These are phyloP conservation scores for Botrytis hyacinthi DNA, from an alignment of 2,329 filamentous ascomycete genomes.

Conservation along the genomic window DNA sequence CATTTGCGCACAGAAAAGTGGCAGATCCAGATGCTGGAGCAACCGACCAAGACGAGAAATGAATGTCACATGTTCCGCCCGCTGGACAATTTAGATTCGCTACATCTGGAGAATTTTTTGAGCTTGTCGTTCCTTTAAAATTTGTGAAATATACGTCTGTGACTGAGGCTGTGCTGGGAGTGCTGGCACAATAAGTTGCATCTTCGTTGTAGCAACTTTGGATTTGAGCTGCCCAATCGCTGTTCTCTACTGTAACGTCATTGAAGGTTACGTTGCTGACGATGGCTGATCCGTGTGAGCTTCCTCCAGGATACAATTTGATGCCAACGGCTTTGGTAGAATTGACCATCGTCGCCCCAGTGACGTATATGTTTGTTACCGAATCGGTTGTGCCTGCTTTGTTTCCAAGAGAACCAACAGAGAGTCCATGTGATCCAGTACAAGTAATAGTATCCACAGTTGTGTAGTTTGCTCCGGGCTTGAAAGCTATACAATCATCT, in stretches of 20 bases:
- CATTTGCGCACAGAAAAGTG: conserved; percentile 40
- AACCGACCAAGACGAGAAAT: conserved; percentile 40
- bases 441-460: conserved; percentile 45
- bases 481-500: conserved; percentile 58
- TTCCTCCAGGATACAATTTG: conserved; percentile 45
- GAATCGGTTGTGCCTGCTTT: conserved; percentile 38
- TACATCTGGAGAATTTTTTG: conserved; percentile 40
- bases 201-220: conserved; percentile 45
- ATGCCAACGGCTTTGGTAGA: conserved; percentile 48
- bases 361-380: conserved; percentile 46
- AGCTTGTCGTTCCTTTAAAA: conserved; percentile 43
- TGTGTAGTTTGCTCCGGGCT: conserved; percentile 50
- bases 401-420: conserved; percentile 47
- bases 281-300: conserved; percentile 40
- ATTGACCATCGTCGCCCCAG: conserved; percentile 43
- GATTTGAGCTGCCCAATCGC: conserved; percentile 48
- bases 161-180: conserved; percentile 40
- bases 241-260: conserved; percentile 41
- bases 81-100: conserved; percentile 43
- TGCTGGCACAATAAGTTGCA: conserved; percentile 39
- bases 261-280: conserved; percentile 46
- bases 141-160: conserved; percentile 41
- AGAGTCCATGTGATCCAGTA: conserved; percentile 48
- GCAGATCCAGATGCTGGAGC: conserved; percentile 39
- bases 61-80: conserved; percentile 42